A percentile compares a stretch with the other conserved stretches of the same genome.
Conservation (phyloP, 2,329 filamentous ascomycete species). For the Colletotrichum sp. region DNA sequence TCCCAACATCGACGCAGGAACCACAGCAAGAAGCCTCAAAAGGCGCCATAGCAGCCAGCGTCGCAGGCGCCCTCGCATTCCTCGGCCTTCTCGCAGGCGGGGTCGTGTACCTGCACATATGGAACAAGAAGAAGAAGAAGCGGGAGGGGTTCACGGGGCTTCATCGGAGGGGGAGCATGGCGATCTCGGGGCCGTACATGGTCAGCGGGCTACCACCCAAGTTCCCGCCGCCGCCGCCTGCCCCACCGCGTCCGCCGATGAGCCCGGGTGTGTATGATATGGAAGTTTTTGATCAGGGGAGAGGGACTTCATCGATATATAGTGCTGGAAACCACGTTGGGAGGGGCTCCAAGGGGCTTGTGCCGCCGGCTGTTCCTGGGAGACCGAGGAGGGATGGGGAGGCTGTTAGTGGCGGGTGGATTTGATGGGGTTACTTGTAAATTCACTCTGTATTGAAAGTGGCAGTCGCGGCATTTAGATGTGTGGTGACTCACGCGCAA, state of each 20-base stretch:
- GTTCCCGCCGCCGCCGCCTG: not conserved
- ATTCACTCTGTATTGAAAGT: not conserved
- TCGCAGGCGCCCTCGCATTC: conserved; percentile 3
- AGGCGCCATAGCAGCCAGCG: not conserved
- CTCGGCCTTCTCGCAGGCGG: not conserved
- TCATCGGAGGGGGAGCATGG: not conserved
- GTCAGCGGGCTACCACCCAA: not conserved
- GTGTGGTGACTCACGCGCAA: not conserved
- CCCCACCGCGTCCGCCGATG: not conserved
- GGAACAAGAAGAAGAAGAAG: not conserved
- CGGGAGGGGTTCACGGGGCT: not conserved
- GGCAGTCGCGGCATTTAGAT: not conserved
- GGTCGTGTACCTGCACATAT: not conserved
- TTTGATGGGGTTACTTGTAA: not conserved
- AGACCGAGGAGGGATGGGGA: not conserved
- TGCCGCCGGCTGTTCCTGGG: not conserved
- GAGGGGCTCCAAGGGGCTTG: not conserved
- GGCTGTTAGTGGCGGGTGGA: not conserved
- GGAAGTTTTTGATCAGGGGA: not conserved
- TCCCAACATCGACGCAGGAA: not conserved
- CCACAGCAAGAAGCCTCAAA: not conserved
- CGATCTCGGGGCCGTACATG: not conserved
- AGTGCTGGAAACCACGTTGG: not conserved
- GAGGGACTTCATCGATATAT: not conserved
- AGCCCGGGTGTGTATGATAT: not conserved